Evolutionary conservation across 208 protist genomes (phyloP).

Genomic region (Leishmania tarentolae): DNA sequence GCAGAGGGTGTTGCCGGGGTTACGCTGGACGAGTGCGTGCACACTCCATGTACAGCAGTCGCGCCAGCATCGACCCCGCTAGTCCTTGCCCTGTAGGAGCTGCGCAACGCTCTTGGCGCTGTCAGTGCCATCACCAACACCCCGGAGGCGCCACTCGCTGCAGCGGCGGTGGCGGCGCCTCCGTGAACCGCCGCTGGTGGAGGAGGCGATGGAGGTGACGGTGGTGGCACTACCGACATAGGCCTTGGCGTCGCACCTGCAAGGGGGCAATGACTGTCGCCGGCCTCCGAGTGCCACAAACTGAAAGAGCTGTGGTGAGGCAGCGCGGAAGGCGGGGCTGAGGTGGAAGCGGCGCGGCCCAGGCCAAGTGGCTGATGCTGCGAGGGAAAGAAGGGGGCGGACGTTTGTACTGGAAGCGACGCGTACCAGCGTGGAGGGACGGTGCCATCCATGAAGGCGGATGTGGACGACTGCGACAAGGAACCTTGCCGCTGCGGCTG

Average conservation of each 20-base stretch:
- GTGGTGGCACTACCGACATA: constrained; percentile 15
- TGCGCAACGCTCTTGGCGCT: not conserved
- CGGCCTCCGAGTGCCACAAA: constrained; percentile 7
- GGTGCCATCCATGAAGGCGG: not conserved
- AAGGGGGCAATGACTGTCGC: not conserved
- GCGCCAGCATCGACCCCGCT: not conserved
- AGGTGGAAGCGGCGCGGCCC: not conserved
- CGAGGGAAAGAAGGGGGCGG: not conserved
- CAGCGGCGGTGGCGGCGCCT: constrained; percentile 1
- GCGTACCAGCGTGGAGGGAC: not conserved
- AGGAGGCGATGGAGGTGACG: constrained; percentile 6
- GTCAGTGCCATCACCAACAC: not conserved
- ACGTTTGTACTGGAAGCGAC: not conserved
- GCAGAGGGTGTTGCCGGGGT: not conserved
- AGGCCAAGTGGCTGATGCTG: not conserved
- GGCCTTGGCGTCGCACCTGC: not conserved
- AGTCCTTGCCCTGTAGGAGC: not conserved
- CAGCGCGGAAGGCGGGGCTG: not conserved
- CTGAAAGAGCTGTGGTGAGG: constrained; percentile 3
- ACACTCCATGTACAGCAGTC: not conserved
- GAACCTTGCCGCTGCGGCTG: not conserved
- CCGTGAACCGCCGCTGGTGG: constrained; percentile 15
- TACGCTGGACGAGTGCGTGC: not conserved
- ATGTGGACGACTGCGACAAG: not conserved
- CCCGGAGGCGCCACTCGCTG: not conserved